These are phyloP conservation scores for Rickenella mellea DNA, from an alignment of 768 basidiomycete species.

Conservation along the genomic window DNA sequence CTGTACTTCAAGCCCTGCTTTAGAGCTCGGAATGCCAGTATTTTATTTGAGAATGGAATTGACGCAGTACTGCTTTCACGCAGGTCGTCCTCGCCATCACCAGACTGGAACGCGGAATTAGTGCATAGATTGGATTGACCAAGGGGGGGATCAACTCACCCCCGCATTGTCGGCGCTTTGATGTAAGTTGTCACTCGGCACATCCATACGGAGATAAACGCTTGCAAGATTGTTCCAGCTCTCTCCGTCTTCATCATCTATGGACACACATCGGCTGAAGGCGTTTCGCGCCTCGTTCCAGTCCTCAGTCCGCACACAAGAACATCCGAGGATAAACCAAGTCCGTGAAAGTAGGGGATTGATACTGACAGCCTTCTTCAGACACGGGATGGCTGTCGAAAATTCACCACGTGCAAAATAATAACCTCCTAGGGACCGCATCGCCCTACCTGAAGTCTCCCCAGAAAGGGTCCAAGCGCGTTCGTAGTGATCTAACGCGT, in stretches of 20 bases:
- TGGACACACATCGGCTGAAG: conserved; percentile 76
- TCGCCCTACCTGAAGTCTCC: conserved; percentile 77
- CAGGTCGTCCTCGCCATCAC: conserved; percentile 6
- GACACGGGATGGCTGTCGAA: conserved; percentile 48
- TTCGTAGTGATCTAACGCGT: conserved; percentile 66
- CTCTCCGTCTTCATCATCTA: conserved; percentile 95
- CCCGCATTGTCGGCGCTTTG: conserved; percentile 21
- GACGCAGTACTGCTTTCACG: conserved; percentile 16
- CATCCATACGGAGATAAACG: conserved; percentile 80
- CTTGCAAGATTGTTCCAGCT: conserved; percentile 98
- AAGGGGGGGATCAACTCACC: conserved; percentile 9
- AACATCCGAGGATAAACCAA: conserved; percentile 97
- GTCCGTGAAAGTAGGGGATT: conserved; percentile 81
- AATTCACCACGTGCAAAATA: conserved; percentile 66
- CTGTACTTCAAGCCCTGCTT: conserved; percentile 78
- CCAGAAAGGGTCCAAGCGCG: conserved; percentile 78
- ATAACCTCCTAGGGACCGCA: conserved; percentile 84
- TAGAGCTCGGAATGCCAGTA: conserved; percentile 86
- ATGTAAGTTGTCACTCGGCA: conserved; percentile 21
- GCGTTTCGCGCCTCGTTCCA: conserved; percentile 81
- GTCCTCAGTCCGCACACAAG: conserved; percentile 68
- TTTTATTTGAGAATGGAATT: conserved; percentile 64
- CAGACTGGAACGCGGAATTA: conserved; percentile 5
- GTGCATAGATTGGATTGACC: conserved; percentile 2
- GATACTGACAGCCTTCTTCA: conserved; percentile 72